Percentiles rank a stretch among this genome's conserved stretches.
These are phyloP conservation scores for Cadophora gregata DNA, from an alignment of 2,329 filamentous ascomycete genomes.

Conservation along the genomic window DNA sequence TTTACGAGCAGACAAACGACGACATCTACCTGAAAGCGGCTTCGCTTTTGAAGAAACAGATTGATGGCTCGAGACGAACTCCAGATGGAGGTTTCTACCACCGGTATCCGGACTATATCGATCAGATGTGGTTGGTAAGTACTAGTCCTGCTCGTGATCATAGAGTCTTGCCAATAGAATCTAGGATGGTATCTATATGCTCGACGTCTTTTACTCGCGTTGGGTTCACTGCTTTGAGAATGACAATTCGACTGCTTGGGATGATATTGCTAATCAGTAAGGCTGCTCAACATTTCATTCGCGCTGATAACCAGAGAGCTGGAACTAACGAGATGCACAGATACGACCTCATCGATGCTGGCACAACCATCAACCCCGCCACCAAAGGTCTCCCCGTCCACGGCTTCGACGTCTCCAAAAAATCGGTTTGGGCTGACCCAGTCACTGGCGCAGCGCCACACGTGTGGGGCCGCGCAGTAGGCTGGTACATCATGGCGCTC, in stretches of 20 bases:
- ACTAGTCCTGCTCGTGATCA: not conserved
- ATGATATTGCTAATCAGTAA: not conserved
- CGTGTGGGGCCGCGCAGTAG: not conserved
- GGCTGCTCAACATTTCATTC: too few species aligned
- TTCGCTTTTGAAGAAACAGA: not conserved
- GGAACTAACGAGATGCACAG: not conserved
- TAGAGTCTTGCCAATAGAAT: not conserved
- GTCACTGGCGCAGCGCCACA: not conserved
- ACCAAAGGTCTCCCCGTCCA: not conserved
- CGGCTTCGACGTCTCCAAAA: conserved; percentile 2
- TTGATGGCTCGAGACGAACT: not conserved
- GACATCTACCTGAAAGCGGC: not conserved
- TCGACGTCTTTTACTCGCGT: not conserved
- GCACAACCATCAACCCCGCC: not conserved
- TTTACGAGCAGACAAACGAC: not conserved
- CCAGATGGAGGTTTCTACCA: not conserved
- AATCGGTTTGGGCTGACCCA: not conserved
- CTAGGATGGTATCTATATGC: not conserved
- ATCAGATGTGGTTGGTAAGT: not conserved
- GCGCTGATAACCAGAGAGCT: not conserved
- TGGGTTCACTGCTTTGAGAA: not conserved
- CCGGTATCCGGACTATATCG: not conserved
- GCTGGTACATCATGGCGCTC: not conserved
- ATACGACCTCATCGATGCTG: not conserved
- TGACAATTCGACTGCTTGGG: not conserved